These are phyloP conservation scores for Exophiala aquamarina DNA, from an alignment of 2,329 filamentous ascomycete genomes.

Conservation along the genomic window DNA sequence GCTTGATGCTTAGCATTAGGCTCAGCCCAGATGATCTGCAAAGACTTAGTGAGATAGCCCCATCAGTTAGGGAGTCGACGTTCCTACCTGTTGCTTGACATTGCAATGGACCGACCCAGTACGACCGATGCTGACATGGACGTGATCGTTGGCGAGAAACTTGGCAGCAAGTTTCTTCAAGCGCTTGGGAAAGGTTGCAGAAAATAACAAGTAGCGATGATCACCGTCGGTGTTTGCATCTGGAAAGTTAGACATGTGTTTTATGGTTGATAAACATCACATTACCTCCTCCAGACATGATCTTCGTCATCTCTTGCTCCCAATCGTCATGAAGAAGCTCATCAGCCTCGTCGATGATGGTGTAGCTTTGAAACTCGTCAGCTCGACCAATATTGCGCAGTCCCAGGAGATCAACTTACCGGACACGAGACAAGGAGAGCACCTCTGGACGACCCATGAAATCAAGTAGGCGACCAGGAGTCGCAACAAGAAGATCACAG, in stretches of 20 bases:
- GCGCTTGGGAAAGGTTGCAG: conserved; percentile 84
- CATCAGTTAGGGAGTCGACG: neutral
- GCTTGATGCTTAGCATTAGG: conserved; percentile 66
- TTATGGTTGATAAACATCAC: conserved; percentile 24
- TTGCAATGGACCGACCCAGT: conserved; percentile 80
- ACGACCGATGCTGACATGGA: conserved; percentile 83
- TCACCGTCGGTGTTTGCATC: conserved; percentile 75
- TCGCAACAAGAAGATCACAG: conserved; percentile 85
- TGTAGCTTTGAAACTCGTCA: conserved; percentile 31
- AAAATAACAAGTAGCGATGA: conserved; percentile 78
- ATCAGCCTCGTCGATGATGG: conserved; percentile 90
- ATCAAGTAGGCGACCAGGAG: conserved; percentile 81
- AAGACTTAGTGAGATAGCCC: conserved; percentile 14
- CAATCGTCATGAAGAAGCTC: conserved; percentile 83
- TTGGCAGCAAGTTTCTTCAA: conserved; percentile 74
- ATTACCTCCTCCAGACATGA: conserved; percentile 80
- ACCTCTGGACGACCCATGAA: conserved; percentile 70
- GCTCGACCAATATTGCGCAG: too few species aligned
- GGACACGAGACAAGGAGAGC: conserved; percentile 72
- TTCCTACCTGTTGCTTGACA: conserved; percentile 67
- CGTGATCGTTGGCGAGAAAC: conserved; percentile 70
- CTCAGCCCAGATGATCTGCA: conserved; percentile 65
- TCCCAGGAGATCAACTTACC: conserved; percentile 43
- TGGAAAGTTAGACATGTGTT: conserved; percentile 32
- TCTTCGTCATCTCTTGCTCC: conserved; percentile 70